phyloP scores from a whole-genome alignment of 78 protist species.

The Bigelowiella natans region DNA sequence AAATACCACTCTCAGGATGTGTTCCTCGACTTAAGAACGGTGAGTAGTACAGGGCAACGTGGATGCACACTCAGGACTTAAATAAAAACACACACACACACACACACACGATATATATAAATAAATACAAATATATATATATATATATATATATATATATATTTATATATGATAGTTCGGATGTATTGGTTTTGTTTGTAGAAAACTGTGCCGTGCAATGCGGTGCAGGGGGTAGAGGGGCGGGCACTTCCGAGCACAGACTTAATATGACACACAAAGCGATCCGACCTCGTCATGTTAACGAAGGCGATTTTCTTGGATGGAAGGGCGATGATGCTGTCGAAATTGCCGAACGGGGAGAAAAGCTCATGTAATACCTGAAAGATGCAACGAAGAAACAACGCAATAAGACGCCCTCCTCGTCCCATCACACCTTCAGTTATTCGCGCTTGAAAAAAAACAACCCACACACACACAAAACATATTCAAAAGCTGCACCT shows the following conservation, averaged over 20 bases:
- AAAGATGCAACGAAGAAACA: too few relatives aligned
- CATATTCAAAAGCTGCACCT: too few relatives aligned
- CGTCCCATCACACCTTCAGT: too few relatives aligned
- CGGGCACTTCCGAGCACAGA: neutral
- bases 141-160: neutral
- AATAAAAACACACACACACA: neutral
- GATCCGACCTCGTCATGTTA: neutral
- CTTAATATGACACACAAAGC: neutral
- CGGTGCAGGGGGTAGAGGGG: neutral
- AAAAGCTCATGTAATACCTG: too few relatives aligned
- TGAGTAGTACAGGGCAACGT: neutral
- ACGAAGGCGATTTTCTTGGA: neutral
- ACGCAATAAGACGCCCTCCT: too few relatives aligned
- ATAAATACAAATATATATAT: neutral
- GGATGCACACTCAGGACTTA: neutral
- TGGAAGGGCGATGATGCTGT: neutral
- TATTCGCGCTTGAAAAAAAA: too few relatives aligned
- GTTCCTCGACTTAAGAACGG: too few relatives aligned
- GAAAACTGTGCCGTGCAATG: too few relatives aligned
- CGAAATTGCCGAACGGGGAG: too few relatives aligned
- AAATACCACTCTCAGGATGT: too few relatives aligned
- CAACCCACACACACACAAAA: too few relatives aligned
- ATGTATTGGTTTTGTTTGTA: too few relatives aligned
- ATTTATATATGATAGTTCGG: neutral
- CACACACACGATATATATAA: neutral